Conservation (phyloP, 106 monocot genomes). For the Amphibolis antarctica region DNA sequence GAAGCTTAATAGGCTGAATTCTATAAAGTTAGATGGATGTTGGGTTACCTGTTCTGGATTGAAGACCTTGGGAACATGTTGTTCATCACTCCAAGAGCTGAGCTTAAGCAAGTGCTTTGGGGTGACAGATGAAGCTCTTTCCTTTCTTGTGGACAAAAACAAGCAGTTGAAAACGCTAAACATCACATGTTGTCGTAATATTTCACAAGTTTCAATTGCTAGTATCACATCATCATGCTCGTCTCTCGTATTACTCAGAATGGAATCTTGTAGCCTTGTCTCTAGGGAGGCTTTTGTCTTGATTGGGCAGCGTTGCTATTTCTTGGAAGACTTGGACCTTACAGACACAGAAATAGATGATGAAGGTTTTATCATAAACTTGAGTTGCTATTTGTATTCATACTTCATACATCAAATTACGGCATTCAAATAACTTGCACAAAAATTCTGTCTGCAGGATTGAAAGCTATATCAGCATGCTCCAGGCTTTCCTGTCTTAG, state of each 20-base stretch:
- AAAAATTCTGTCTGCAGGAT: constrained; percentile 27
- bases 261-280: constrained; percentile 75
- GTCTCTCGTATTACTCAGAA: constrained; percentile 48
- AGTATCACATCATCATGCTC: constrained; percentile 48
- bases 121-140: constrained; percentile 61
- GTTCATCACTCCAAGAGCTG: constrained; percentile 39
- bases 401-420: not conserved
- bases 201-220: constrained; percentile 43
- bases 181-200: constrained; percentile 64
- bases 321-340: constrained; percentile 64
- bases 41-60: constrained; percentile 31
- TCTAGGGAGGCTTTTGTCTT: constrained; percentile 32
- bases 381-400: not conserved
- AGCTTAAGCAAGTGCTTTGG: constrained; percentile 76
- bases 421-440: not conserved
- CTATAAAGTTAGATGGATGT: constrained; percentile 55
- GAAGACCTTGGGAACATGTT: constrained; percentile 33
- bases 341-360: constrained; percentile 75
- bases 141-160: constrained; percentile 36
- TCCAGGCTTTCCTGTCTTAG: constrained; percentile 43
- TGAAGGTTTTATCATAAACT: constrained; percentile 31
- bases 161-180: constrained; percentile 55
- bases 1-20: constrained; percentile 31
- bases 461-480: constrained; percentile 52
- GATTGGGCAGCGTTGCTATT: constrained; percentile 45